Conservation (phyloP, 2,329 filamentous ascomycete genomes). For the Nothophoma quercina region DNA sequence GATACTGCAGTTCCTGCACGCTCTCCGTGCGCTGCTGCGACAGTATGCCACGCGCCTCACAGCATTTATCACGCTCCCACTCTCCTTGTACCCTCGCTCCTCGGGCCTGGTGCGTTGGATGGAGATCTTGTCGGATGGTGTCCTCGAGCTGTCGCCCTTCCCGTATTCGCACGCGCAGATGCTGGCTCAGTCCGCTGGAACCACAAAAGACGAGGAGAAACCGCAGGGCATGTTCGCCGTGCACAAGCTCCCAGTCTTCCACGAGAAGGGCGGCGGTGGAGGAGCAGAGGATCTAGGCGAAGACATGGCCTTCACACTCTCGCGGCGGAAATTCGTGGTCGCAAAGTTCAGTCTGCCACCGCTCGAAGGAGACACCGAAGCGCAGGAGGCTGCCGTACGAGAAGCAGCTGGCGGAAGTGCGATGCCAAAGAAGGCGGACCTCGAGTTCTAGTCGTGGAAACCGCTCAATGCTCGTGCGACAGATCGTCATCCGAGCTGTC, state of each 20-base stretch:
- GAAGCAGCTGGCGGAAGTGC: conserved; percentile 53
- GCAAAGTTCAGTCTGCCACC: conserved; percentile 90
- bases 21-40: conserved; percentile 76
- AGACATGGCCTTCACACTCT: conserved; percentile 90
- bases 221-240: conserved; percentile 86
- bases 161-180: conserved; percentile 66
- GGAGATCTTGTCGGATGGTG: conserved; percentile 83
- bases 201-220: conserved; percentile 71
- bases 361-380: conserved; percentile 75
- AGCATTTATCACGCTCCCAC: conserved; percentile 77
- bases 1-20: conserved; percentile 82
- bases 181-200: conserved; percentile 55
- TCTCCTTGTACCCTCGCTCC: conserved; percentile 78
- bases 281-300: conserved; percentile 71
- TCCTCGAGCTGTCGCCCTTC: conserved; percentile 81
- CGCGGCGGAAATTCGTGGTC: conserved; percentile 82
- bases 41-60: conserved; percentile 71
- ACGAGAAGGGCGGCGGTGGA: conserved; percentile 86
- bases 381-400: conserved; percentile 57
- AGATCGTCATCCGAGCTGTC: conserved; percentile 40
- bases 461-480: conserved; percentile 3
- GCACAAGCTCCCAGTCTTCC: conserved; percentile 82
- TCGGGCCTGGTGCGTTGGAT: conserved; percentile 84
- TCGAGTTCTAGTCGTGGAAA: conserved; percentile 68
- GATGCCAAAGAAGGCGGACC: conserved; percentile 63